Evolutionary conservation across 306 rosid genomes (phyloP), one percentile per base, ranked within the genome.

Genomic region (Cucumis hystrix): DNA sequence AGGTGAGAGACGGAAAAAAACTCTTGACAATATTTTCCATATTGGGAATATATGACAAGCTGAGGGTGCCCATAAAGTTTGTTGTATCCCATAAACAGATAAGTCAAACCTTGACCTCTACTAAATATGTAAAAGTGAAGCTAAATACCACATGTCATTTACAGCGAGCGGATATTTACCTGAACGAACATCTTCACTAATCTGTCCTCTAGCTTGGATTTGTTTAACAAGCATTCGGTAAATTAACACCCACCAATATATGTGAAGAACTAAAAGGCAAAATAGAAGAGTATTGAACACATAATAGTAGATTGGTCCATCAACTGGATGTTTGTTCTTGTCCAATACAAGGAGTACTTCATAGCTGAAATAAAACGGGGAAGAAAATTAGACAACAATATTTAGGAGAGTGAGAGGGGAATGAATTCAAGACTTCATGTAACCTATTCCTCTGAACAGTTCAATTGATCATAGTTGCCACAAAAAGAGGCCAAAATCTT

Each of bases 221-320:
- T 92, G 97, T 80, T 86, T 84, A 67, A 86, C 93, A 78, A 95
- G 96, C 98, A 95, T 95, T 68, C 97, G 91, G 77, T 75, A 93
- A 61, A 95, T 95, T 87, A 95, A 76, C 59, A 92, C 92, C 97
- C 97, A 95, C 98, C 98, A 95, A 83, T 90, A 95, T 77, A 92
- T 84, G 79, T 92, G 90, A 79, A 95, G 75, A 79, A 89, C 88
- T 58, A 95, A 91, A 82, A 92, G 87, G 90, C 89, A 87, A 78
- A 68, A 86, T 60, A 95, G 89, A 76, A 95, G 98, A 85, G 75
- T 85, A 77, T 95, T 95, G 89, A 95, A 95, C 65, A 92, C 77
- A 78, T 92, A 95, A 82, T 92, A 95, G 79, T 86, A 88, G 39
- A 92, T 78, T 52, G 97, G 89, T 80, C 98, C 98, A 41, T 78